A percentile compares a stretch with the other conserved stretches of the same genome.
Evolutionary conservation across 1,284 basidiomycete species (phyloP).

Genomic region (Trichosporon asahii): DNA sequence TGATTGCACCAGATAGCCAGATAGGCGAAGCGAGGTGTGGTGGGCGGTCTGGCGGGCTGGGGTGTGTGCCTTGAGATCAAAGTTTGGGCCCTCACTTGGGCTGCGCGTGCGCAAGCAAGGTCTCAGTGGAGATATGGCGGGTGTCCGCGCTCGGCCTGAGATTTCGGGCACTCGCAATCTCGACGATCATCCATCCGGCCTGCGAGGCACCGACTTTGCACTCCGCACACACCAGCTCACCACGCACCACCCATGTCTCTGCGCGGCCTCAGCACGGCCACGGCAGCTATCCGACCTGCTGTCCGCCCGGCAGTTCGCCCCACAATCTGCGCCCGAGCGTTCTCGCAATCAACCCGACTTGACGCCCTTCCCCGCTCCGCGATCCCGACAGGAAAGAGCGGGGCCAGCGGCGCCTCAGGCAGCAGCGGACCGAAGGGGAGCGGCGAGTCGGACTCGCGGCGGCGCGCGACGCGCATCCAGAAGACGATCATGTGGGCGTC

Average conservation of each 20-base stretch:
- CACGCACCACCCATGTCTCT: background rate
- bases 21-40: background rate
- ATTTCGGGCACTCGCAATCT: background rate
- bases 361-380: background rate
- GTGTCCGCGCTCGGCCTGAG: background rate
- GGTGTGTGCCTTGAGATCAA: background rate
- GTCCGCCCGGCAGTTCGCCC: background rate
- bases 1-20: background rate
- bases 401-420: background rate
- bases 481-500: constrained; percentile 8
- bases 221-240: background rate
- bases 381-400: background rate
- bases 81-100: background rate
- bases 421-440: no score
- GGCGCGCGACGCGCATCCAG: background rate
- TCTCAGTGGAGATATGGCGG: background rate
- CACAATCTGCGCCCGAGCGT: background rate
- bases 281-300: background rate
- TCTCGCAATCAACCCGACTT: background rate
- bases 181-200: background rate
- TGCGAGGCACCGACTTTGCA: background rate
- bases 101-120: background rate
- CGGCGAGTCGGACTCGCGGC: background rate
- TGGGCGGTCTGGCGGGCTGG: background rate
- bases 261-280: background rate